phyloP scores from a whole-genome alignment of 23 red algal genomes.

The Gracilariopsis chorda region DNA sequence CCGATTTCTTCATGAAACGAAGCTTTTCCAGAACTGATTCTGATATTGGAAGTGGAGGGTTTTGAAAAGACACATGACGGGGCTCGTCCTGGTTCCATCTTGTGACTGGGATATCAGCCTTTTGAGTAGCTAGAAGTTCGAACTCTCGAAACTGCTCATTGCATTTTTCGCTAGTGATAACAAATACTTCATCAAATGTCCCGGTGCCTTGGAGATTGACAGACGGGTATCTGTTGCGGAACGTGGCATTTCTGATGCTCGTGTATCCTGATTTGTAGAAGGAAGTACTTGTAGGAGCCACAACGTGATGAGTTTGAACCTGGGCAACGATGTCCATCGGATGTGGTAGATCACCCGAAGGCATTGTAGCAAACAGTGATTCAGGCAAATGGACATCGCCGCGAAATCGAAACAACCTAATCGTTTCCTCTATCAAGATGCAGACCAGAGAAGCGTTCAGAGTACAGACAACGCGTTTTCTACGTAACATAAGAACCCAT shows the following conservation, averaged over 20 bases:
- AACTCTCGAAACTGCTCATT: constrained; percentile 29
- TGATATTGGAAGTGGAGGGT: not conserved
- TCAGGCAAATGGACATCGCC: not conserved
- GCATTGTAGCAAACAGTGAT: not conserved
- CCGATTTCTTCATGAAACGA: not conserved
- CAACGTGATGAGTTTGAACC: constrained; percentile 12
- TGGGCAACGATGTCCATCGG: constrained; percentile 49
- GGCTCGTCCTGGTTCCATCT: not conserved
- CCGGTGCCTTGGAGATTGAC: not conserved
- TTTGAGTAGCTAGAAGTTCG: not conserved
- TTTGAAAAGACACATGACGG: constrained; percentile 17
- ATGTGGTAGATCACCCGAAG: constrained; percentile 19
- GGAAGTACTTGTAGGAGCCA: not conserved
- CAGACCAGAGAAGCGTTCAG: constrained; percentile 15
- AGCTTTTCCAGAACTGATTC: not conserved
- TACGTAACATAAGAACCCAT: not conserved
- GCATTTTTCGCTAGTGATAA: constrained; percentile 56
- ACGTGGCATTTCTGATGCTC: constrained; percentile 25
- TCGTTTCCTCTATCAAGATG: constrained; percentile 9
- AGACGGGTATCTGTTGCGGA: constrained; percentile 60
- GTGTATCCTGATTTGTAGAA: constrained; percentile 34
- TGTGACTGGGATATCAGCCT: constrained; percentile 5
- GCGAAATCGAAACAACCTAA: constrained; percentile 9
- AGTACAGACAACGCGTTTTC: constrained; percentile 11
- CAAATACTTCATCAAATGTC: constrained; percentile 62